These are phyloP conservation scores for Fusarium devonianum DNA, from an alignment of 2,329 filamentous ascomycete species.

Conservation along the genomic window DNA sequence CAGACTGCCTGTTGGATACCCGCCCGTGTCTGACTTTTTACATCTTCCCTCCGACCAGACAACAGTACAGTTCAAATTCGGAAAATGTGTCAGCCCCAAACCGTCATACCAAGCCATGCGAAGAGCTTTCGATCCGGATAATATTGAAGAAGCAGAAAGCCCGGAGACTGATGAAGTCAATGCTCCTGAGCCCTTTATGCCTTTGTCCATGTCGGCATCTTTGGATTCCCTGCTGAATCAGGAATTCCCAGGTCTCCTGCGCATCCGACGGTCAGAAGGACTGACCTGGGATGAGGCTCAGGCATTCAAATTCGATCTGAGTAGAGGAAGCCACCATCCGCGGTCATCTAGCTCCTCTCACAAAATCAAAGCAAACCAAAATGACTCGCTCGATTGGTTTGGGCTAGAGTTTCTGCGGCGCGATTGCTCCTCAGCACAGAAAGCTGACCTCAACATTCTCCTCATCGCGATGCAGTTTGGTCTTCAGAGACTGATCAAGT, in stretches of 20 bases:
- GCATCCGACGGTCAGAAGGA: conserved; percentile 59
- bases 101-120: conserved; percentile 65
- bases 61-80: conserved; percentile 66
- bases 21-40: conserved; percentile 61
- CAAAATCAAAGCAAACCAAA: background rate
- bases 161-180: background rate
- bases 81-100: conserved; percentile 76
- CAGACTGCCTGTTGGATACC: conserved; percentile 69
- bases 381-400: conserved; percentile 11
- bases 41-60: conserved; percentile 47
- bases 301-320: conserved; percentile 13
- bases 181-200: conserved; percentile 37
- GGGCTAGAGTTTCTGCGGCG: conserved; percentile 29
- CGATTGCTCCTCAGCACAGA: conserved; percentile 45
- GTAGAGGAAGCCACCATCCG: conserved; percentile 9
- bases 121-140: conserved; percentile 29
- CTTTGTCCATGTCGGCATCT: conserved; percentile 75
- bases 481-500: conserved; percentile 78
- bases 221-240: conserved; percentile 67
- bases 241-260: conserved; percentile 68
- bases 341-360: no score
- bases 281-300: conserved; percentile 66
- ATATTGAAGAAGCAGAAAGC: conserved; percentile 8
- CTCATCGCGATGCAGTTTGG: conserved; percentile 75
- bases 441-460: conserved; percentile 56